Conservation (phyloP, 1,284 basidiomycete species). For the Moesziomyces antarcticus region DNA sequence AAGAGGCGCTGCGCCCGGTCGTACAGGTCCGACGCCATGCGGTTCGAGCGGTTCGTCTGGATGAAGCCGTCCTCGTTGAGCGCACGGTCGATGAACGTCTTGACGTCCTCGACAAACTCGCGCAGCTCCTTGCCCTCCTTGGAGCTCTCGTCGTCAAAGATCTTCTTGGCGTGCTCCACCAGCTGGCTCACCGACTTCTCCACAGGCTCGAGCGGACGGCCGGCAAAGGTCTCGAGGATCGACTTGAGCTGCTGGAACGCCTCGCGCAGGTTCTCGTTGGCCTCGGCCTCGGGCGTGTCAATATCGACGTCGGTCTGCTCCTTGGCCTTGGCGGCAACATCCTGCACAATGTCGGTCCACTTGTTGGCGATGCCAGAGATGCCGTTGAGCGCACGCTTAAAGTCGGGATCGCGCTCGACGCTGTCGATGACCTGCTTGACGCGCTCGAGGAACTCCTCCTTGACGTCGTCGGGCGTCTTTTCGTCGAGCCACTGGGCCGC, state of each 20-base stretch:
- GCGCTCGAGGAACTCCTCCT: constrained; percentile 69
- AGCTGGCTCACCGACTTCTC: constrained; percentile 68
- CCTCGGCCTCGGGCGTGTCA: constrained; percentile 67
- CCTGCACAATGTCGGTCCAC: constrained; percentile 69
- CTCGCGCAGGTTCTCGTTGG: constrained; percentile 69
- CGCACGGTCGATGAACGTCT: constrained; percentile 45
- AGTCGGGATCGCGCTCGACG: constrained; percentile 68
- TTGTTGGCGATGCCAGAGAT: constrained; percentile 70
- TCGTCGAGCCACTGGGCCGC: constrained; percentile 69
- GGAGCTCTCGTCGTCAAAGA: constrained; percentile 66
- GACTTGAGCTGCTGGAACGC: constrained; percentile 68
- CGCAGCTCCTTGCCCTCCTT: constrained; percentile 66
- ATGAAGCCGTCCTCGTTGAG: constrained; percentile 50
- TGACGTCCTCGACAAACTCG: constrained; percentile 63
- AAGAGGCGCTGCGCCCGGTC: constrained; percentile 46
- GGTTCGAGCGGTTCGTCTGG: constrained; percentile 46
- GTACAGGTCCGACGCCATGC: constrained; percentile 45
- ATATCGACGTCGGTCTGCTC: constrained; percentile 68
- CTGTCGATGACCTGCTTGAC: constrained; percentile 68
- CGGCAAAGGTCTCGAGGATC: constrained; percentile 69
- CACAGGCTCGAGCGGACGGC: constrained; percentile 49
- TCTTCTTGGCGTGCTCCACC: constrained; percentile 67
- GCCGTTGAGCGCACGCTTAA: constrained; percentile 69
- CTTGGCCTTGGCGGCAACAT: constrained; percentile 68
- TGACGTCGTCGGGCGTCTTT: constrained; percentile 70